Percentiles rank a stretch among this genome's conserved stretches.
Evolutionary conservation across 2,329 filamentous ascomycete genomes (phyloP).

Genomic region (Pseudogymnoascus sp.): DNA sequence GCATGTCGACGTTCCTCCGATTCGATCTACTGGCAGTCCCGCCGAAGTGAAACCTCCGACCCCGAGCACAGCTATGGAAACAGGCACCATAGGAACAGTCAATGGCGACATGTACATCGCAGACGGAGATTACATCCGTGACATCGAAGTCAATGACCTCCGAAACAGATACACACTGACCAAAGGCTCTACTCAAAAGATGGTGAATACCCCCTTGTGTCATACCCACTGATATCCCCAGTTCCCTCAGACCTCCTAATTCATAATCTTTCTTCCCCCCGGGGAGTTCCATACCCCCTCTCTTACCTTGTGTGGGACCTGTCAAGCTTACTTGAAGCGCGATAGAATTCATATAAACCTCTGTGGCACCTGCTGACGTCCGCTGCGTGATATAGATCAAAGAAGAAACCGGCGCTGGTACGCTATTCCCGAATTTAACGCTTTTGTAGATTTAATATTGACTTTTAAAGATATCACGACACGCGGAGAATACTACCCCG

Average conservation of each 20-base stretch:
- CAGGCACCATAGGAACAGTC: constrained; percentile 43
- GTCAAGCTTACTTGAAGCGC: constrained; percentile 65
- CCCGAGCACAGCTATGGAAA: constrained; percentile 20
- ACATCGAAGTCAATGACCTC: constrained; percentile 97
- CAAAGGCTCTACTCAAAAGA: constrained; percentile 95
- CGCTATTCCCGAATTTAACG: constrained; percentile 51
- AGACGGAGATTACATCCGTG: constrained; percentile 96
- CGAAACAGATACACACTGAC: constrained; percentile 95
- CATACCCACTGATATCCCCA: constrained; percentile 58
- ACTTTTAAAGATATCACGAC: constrained; percentile 92
- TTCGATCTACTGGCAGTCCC: constrained; percentile 50
- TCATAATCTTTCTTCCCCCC: constrained; percentile 31
- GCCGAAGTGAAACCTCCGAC: constrained; percentile 6
- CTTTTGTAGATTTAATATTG: constrained; percentile 44
- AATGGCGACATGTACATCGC: constrained; percentile 89
- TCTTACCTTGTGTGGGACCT: constrained; percentile 47
- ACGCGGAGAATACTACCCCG: constrained; percentile 90
- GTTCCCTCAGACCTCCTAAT: constrained; percentile 30
- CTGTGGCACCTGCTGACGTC: constrained; percentile 93
- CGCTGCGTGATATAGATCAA: constrained; percentile 92
- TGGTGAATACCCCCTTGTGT: constrained; percentile 83
- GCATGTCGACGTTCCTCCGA: constrained; percentile 82
- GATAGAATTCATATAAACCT: constrained; percentile 59
- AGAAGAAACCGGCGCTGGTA: constrained; percentile 99
- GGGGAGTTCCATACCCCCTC: constrained; percentile 13